A percentile compares a stretch with the other conserved stretches of the same genome.
phyloP scores from a whole-genome alignment of 2,329 filamentous ascomycete species.

The Aspergillus texensis region DNA sequence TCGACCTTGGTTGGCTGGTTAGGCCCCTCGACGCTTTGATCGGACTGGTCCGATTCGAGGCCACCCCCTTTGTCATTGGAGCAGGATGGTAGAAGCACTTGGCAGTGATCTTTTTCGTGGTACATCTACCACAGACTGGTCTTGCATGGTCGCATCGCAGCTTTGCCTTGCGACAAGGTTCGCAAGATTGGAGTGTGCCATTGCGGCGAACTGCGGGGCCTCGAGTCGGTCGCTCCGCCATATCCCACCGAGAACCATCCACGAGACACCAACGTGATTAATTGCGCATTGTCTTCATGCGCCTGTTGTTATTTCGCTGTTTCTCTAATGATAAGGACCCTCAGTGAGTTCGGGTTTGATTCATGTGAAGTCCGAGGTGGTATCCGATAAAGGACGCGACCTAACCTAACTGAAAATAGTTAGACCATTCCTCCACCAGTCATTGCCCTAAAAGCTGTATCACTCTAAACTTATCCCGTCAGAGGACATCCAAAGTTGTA shows the following conservation, averaged over 20 bases:
- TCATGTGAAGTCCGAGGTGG: background rate
- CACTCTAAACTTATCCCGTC: too few species aligned
- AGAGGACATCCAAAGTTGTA: background rate
- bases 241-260: background rate
- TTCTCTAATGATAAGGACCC: background rate
- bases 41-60: slow-evolving; percentile 14
- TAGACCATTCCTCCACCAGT: background rate
- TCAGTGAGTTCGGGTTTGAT: background rate
- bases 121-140: slow-evolving; percentile 37
- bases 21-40: slow-evolving; percentile 18
- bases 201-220: slow-evolving; percentile 36
- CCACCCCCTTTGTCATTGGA: slow-evolving; percentile 39
- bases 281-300: background rate
- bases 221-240: background rate
- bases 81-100: slow-evolving; percentile 43
- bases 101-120: slow-evolving; percentile 31
- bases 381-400: background rate
- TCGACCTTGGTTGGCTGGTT: slow-evolving; percentile 26
- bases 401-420: background rate
- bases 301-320: background rate
- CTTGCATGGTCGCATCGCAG: slow-evolving; percentile 39
- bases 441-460: background rate
- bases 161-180: slow-evolving; percentile 43
- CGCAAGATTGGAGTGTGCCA: slow-evolving; percentile 40
- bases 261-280: background rate